Evolutionary conservation across 1,139 yeast species (phyloP).

Genomic region (Hyphopichia pseudoburtonii): DNA sequence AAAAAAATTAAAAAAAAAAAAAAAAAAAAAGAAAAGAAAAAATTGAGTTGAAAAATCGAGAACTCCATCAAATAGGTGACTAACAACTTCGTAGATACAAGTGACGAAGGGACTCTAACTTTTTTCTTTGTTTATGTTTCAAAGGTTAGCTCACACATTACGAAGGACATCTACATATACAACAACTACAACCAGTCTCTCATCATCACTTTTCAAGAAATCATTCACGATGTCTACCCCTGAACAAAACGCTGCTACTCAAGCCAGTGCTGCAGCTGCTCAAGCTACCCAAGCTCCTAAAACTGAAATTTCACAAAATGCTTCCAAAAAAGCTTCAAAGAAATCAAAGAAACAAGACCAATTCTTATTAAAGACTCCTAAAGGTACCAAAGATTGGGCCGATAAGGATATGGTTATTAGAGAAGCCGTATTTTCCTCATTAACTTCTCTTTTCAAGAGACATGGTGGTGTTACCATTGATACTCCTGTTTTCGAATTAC

Average conservation of each 20-base stretch:
- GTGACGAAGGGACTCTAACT: no score
- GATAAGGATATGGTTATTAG: slow-evolving; percentile 96
- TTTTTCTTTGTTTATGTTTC: slow-evolving; percentile 16
- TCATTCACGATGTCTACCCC: slow-evolving; percentile 19
- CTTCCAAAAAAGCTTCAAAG: slow-evolving; percentile 18
- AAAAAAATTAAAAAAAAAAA: not conserved
- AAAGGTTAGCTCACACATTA: slow-evolving; percentile 9
- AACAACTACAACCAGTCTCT: no score
- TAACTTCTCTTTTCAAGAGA: slow-evolving; percentile 76
- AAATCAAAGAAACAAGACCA: slow-evolving; percentile 36
- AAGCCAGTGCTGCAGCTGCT: slow-evolving; percentile 11
- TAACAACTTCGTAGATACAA: no score
- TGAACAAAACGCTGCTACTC: slow-evolving; percentile 9
- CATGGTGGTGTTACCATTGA: slow-evolving; percentile 98
- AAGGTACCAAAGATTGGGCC: slow-evolving; percentile 98
- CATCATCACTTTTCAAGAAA: no score
- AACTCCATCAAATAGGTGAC: no score
- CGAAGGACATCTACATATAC: no score
- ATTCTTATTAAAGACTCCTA: slow-evolving; percentile 87
- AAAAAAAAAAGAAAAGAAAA: no score
- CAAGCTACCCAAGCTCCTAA: slow-evolving; percentile 9
- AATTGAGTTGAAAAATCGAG: not conserved
- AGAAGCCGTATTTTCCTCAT: slow-evolving; percentile 75
- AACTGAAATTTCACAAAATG: slow-evolving; percentile 7
- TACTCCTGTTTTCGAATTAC: slow-evolving; percentile 93